phyloP scores from a whole-genome alignment of 2,329 filamentous ascomycete species.

The Scorias spongiosa region DNA sequence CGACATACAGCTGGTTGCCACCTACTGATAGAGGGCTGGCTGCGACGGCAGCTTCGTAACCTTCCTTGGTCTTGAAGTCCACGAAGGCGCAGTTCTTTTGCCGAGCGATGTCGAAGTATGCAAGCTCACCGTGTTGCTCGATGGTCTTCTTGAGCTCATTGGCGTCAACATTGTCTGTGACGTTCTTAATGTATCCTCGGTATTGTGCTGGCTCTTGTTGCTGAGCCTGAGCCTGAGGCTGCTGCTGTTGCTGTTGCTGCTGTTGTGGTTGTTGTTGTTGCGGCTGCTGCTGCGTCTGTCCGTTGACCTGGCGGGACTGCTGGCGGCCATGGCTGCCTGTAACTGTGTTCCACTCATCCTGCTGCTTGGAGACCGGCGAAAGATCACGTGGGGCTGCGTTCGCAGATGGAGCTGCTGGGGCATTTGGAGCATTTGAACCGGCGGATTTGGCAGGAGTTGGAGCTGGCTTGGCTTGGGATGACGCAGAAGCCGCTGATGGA shows the following conservation, averaged over 20 bases:
- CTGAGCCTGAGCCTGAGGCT: conserved; percentile 36
- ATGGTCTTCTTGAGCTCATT: conserved; percentile 57
- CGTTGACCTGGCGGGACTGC: conserved; percentile 45
- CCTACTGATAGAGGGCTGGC: conserved; percentile 78
- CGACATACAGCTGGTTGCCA: conserved; percentile 68
- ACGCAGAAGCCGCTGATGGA: conserved; percentile 15
- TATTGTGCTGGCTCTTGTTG: conserved; percentile 62
- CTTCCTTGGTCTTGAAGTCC: conserved; percentile 69
- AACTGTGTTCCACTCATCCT: conserved; percentile 79
- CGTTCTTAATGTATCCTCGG: conserved; percentile 88
- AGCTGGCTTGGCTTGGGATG: conserved; percentile 18
- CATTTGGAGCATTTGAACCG: conserved; percentile 10
- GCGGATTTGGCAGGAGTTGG: conserved; percentile 4
- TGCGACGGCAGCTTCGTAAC: conserved; percentile 66
- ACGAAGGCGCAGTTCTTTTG: conserved; percentile 89
- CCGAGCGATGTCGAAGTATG: conserved; percentile 49
- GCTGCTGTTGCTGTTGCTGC: background rate
- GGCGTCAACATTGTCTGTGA: conserved; percentile 72
- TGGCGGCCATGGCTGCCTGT: conserved; percentile 65
- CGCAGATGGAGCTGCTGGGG: conserved; percentile 16
- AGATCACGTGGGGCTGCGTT: conserved; percentile 21
- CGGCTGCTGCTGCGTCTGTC: conserved; percentile 27
- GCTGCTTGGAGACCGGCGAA: conserved; percentile 30
- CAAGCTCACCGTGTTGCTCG: conserved; percentile 50
- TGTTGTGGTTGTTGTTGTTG: conserved; percentile 11